Base-by-base conservation (phyloP, 2,329 filamentous ascomycete genomes). In the Pestalotiopsis sp. region DNA sequence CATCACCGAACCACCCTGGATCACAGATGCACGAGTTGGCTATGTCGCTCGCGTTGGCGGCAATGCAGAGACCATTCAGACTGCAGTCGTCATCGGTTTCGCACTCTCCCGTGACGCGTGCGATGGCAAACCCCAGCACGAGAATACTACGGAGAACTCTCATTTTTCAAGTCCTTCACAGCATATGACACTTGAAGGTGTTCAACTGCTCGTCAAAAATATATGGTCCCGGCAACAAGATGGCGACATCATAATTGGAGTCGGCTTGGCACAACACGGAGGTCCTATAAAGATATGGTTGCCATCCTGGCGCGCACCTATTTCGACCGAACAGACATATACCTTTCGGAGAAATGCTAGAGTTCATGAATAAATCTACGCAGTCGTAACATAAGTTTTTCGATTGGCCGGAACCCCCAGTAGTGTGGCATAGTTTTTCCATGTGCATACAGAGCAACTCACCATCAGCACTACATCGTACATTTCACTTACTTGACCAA, bases 1-100 rank as follows among this genome's bases (percentile, higher is more conserved):
- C 82, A 1, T 72, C 68, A 0, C 77, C 79, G 17, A 75, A 77
- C 84, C 84, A 86, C 12, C 84, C 84, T 0, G 79, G 71, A 62
- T 86, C 84, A 27, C 75, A 76, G 31, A 69, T 45, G 25, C 75
- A 74, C 73, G 75, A 74, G 14, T 59, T 60, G 9, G 63, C 41
- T 7, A 14, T n/a, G 27, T 39, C n/a, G 31, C n/a, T 36, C n/a
- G 25, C 14, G 13, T 17, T n/a, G 20, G 58, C 25, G 3, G 25
- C 59, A 1, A 69, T 68, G 67, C 79, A 83, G 63, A 82, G 45
- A 2, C 81, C 81, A 64, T 82, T 82, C 7, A 82, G 76, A 64
- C 77, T 81, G 68, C 81, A 83, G 70, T 83, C 66, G 13, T 67
- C 66, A 27, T 67, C 58, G n/a, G 31, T 60, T 38, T 36, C 41